Base-by-base conservation (phyloP, 768 basidiomycete species). In the Fistulinella prunicolor region DNA sequence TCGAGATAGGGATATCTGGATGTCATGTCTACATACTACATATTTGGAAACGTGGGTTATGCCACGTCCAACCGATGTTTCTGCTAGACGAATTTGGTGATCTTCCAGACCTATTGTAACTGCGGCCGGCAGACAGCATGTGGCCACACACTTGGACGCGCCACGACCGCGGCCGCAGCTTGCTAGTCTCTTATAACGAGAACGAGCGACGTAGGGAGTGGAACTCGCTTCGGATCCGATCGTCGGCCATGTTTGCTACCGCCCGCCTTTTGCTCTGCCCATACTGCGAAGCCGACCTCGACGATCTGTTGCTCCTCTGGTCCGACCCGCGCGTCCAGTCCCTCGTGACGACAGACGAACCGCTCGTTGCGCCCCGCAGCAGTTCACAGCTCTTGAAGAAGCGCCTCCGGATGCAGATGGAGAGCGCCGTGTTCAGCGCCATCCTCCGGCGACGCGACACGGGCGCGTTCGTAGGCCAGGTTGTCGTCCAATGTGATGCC, bases 191-290 rank as follows among this genome's bases (percentile, higher is more conserved):
- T n/a, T n/a, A n/a, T n/a, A n/a, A n/a, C n/a, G n/a, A n/a, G n/a
- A n/a, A n/a, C n/a, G n/a, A n/a, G n/a, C n/a, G n/a, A n/a, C n/a
- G n/a, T n/a, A n/a, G n/a, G n/a, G n/a, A n/a, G n/a, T n/a, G n/a
- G n/a, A n/a, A n/a, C n/a, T n/a, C n/a, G n/a, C n/a, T n/a, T n/a
- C n/a, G n/a, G n/a, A n/a, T n/a, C n/a, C n/a, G n/a, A n/a, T n/a
- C n/a, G n/a, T n/a, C n/a, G n/a, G n/a, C n/a, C 42, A 66, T 67
- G 58, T 57, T 66, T 48, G 59, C 58, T 21, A 72, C 71, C 10
- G 44, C 68, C 19, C 68, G 63, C 19, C 59, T 73, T 13, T 51
- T 60, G 16, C 59, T 72, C 9, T 72, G 69, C 13, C 61, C 68
- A 9, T 66, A 60, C 49, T 23, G 55, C 43, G 59, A 67, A 16